A percentile compares a stretch with the other conserved stretches of the same genome.
phyloP scores from a whole-genome alignment of 176 grass and related monocot genomes.

The Eragrostis curvula region DNA sequence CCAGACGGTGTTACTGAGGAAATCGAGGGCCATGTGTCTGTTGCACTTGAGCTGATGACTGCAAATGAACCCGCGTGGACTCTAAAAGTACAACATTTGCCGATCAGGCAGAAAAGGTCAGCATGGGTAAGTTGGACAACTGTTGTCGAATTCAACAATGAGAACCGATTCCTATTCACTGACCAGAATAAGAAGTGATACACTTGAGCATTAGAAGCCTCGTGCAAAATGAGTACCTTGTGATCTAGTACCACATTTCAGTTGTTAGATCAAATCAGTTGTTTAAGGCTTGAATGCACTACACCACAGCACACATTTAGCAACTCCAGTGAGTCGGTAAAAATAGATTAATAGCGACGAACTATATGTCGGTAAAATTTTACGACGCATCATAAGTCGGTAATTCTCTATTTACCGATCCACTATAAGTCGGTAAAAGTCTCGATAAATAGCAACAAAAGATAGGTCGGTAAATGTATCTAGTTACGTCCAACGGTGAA shows the following conservation, averaged over 20 bases:
- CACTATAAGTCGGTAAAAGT: too few relatives aligned
- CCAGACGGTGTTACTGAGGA: not conserved
- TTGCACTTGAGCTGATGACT: not conserved
- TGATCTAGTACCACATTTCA: not conserved
- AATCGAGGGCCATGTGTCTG: not conserved
- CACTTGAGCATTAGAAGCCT: not conserved
- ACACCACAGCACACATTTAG: too few relatives aligned
- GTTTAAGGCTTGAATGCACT: not conserved
- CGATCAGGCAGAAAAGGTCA: not conserved
- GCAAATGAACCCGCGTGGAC: not conserved
- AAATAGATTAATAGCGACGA: too few relatives aligned
- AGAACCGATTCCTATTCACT: not conserved
- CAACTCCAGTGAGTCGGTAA: too few relatives aligned
- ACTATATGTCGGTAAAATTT: too few relatives aligned
- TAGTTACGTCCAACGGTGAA: too few relatives aligned
- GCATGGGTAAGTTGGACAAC: constrained; percentile 1
- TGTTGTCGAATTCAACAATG: not conserved
- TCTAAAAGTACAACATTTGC: not conserved
- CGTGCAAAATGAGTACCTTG: not conserved
- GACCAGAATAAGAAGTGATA: not conserved
- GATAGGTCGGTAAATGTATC: too few relatives aligned
- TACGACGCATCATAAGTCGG: too few relatives aligned
- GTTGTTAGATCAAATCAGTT: not conserved
- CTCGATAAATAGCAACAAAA: too few relatives aligned
- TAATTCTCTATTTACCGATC: too few relatives aligned